These are phyloP conservation scores for Podila minutissima DNA, from an alignment of 192 early-diverging fungal species.

Conservation along the genomic window DNA sequence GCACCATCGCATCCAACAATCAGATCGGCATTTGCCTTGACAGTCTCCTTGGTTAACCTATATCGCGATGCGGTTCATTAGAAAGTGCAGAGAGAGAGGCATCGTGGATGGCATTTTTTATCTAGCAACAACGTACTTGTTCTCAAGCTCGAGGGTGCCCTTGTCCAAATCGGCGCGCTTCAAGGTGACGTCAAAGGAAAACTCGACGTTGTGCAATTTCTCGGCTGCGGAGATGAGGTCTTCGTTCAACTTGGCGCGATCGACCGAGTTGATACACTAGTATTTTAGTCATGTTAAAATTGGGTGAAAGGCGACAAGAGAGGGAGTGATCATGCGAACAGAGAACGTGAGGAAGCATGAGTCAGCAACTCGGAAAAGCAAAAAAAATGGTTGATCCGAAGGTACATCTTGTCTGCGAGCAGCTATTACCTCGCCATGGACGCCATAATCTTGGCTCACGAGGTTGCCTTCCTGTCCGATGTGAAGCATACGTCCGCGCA, in stretches of 20 bases:
- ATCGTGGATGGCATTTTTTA: background rate
- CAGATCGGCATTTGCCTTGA: slow-evolving; percentile 70
- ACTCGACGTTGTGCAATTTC: slow-evolving; percentile 67
- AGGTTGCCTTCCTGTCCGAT: slow-evolving; percentile 69
- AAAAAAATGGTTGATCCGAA: background rate
- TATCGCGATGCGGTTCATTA: background rate
- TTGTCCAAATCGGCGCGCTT: slow-evolving; percentile 76
- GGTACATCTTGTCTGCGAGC: background rate
- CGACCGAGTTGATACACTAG: slow-evolving; percentile 94
- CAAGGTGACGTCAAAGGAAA: slow-evolving; percentile 84
- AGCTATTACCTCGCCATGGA: slow-evolving; percentile 81
- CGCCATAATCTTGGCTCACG: slow-evolving; percentile 85
- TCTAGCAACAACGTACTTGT: slow-evolving; percentile 34
- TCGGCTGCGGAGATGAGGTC: slow-evolving; percentile 82
- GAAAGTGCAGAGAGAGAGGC: too few species aligned
- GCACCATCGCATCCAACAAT: slow-evolving; percentile 93
- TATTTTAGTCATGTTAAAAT: slow-evolving; percentile 1
- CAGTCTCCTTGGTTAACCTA: slow-evolving; percentile 52
- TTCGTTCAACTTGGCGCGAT: slow-evolving; percentile 84
- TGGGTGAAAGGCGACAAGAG: slow-evolving; percentile 1
- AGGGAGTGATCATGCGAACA: background rate
- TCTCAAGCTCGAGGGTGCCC: slow-evolving; percentile 62
- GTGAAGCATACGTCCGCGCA: slow-evolving; percentile 96
- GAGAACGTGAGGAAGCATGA: background rate
- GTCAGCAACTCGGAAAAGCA: background rate